Evolutionary conservation across 202 grass and related monocot species (phyloP), one percentile per base, ranked within the genome.

Genomic region (Setaria italica): DNA sequence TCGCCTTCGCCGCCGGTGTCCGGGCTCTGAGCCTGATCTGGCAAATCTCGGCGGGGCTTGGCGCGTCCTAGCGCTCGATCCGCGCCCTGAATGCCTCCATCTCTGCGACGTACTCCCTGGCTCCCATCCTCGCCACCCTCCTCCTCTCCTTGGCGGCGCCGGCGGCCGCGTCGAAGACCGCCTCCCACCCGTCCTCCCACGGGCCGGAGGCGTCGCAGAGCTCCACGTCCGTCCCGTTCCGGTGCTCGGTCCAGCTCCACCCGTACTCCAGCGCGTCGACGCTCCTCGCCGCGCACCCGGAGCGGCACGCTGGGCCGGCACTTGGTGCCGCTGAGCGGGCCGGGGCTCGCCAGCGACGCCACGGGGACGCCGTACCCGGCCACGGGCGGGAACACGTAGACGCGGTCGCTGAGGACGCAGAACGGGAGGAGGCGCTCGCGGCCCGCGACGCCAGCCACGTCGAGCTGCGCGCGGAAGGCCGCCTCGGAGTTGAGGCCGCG

Each of bases 251-350:
- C 95, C 95, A 95, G 62, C 93, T 77, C 80, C 83, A 92, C 0
- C 11, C n/a, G 0, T 0, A 19, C 25, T 83, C 55, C 15, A 98
- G 50, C 20, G 8, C 19, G 10, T 11, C 46, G 10, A 66, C 66
- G n/a, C 53, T 32, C 3, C 4, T 5, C 37, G 32, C 77, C 11
- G 47, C 79, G 56, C 94, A 93, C 19, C 0, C 78, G 15, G 74
- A 88, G 30, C 4, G 10, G 70, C 92, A 95, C 1, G 70, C 69
- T 10, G 95, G 92, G 95, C 0, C 95, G 76, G 71, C 95, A 95
- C 67, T 98, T 93, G 67, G 95, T 80, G 16, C 92, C 95, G 15
- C 87, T 95, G 30, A 98, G 89, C 37, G 91, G 92, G 4, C 95
- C 95, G 1, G 59, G 50, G 87, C 92, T 98, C 2, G 73, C 73